Percentiles rank a stretch among this genome's conserved stretches.
Evolutionary conservation across 106 monocot genomes (phyloP).

Genomic region (Dendrobium officinale): DNA sequence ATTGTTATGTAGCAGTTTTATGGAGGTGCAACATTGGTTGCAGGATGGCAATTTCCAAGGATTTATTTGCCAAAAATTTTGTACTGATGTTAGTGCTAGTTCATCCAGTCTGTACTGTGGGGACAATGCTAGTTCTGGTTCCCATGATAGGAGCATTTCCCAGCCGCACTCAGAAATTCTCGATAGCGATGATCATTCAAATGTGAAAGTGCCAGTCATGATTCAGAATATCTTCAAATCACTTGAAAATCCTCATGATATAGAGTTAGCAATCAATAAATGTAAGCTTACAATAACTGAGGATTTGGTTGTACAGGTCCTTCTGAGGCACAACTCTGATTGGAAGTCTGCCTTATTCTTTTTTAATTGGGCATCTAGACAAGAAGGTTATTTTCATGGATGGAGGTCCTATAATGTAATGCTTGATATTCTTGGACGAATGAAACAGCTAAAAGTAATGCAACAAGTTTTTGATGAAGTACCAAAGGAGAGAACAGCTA

Average conservation of each 20-base stretch:
- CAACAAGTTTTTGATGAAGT: conserved; percentile 56
- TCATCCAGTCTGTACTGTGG: background rate
- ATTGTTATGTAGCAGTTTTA: conserved; percentile 1
- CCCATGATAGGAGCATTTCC: background rate
- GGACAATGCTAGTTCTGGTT: background rate
- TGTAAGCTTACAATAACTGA: conserved; percentile 27
- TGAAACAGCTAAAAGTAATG: conserved; percentile 63
- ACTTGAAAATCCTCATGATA: conserved; percentile 11
- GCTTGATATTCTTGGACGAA: conserved; percentile 78
- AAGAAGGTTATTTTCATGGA: conserved; percentile 39
- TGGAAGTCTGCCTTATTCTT: conserved; percentile 58
- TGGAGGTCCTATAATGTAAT: conserved; percentile 61
- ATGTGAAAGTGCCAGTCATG: conserved; percentile 10
- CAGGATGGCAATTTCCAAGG: background rate
- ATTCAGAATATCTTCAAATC: conserved; percentile 45
- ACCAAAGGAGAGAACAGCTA: conserved; percentile 17
- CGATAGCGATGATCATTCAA: conserved; percentile 5
- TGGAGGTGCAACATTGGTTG: background rate
- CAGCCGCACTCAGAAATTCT: background rate
- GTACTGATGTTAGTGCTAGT: background rate
- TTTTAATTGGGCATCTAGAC: conserved; percentile 55
- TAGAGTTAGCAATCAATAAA: conserved; percentile 26
- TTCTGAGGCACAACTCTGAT: conserved; percentile 45
- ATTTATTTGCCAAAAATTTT: background rate
- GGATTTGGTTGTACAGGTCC: conserved; percentile 47